phyloP scores from a whole-genome alignment of 129 eudicot genomes.

The Rutidosis leptorrhynchoides region DNA sequence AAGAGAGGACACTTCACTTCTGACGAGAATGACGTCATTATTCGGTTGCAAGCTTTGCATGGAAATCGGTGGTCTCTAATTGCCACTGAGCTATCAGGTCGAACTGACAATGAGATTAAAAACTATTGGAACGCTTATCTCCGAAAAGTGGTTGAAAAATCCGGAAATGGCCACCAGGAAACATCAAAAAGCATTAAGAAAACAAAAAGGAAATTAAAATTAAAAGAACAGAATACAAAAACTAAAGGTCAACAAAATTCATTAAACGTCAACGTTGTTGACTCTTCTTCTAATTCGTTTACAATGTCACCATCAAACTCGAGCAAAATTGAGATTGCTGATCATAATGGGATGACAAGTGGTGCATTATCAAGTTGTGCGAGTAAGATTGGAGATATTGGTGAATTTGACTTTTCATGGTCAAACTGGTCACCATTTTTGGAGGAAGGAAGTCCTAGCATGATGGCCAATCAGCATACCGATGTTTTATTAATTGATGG shows the following conservation, averaged over 20 bases:
- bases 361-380: too few species aligned
- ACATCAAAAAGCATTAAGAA: neutral
- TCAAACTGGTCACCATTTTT: constrained; percentile 16
- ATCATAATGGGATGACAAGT: too few species aligned
- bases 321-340: too few species aligned
- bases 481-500: constrained; percentile 14
- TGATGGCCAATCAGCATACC: neutral
- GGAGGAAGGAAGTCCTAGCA: constrained; percentile 13
- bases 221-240: neutral
- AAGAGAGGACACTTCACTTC: constrained; percentile 44
- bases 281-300: neutral
- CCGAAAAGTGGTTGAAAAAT: constrained; percentile 3
- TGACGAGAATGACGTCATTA: constrained; percentile 31
- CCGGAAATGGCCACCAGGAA: constrained; percentile 2
- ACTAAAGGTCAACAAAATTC: constrained; percentile 3
- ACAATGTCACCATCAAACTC: neutral
- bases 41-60: constrained; percentile 30
- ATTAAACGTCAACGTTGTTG: constrained; percentile 12
- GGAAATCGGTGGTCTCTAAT: constrained; percentile 41
- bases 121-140: constrained; percentile 43
- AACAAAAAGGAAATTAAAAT: neutral
- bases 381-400: constrained; percentile 13
- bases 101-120: constrained; percentile 39
- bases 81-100: constrained; percentile 33
- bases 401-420: constrained; percentile 29